phyloP scores from a whole-genome alignment of 495 filamentous ascomycete genomes.

The Aspergillus nidulans region DNA sequence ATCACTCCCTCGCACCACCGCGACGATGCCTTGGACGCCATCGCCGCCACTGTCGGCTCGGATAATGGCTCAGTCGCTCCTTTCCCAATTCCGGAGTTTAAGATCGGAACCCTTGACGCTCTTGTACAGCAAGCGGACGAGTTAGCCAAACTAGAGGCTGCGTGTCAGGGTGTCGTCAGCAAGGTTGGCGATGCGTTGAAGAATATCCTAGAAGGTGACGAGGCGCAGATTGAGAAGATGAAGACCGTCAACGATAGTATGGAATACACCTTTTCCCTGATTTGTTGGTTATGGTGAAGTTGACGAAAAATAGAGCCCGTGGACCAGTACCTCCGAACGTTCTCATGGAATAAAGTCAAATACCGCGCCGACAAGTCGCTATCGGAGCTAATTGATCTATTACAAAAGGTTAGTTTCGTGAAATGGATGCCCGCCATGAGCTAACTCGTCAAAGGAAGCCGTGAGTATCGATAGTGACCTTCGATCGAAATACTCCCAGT shows the following conservation, averaged over 20 bases:
- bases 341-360: slow-evolving; percentile 94
- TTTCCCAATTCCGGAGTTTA: slow-evolving; percentile 88
- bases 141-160: slow-evolving; percentile 75
- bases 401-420: slow-evolving; percentile 65
- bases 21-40: slow-evolving; percentile 73
- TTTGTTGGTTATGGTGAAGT: neutral
- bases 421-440: neutral
- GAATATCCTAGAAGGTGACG: slow-evolving; percentile 74
- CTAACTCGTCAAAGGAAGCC: slow-evolving; percentile 57
- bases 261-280: slow-evolving; percentile 27
- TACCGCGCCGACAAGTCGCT: slow-evolving; percentile 89
- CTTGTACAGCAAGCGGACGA: slow-evolving; percentile 97
- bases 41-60: slow-evolving; percentile 64
- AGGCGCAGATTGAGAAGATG: slow-evolving; percentile 75
- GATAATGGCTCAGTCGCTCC: slow-evolving; percentile 73
- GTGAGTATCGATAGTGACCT: slow-evolving; percentile 88
- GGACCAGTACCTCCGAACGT: slow-evolving; percentile 84
- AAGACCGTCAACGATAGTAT: slow-evolving; percentile 95
- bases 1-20: slow-evolving; percentile 67
- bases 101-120: slow-evolving; percentile 93
- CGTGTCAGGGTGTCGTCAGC: slow-evolving; percentile 75
- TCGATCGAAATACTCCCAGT: slow-evolving; percentile 86
- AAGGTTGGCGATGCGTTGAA: slow-evolving; percentile 86
- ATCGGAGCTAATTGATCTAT: slow-evolving; percentile 73
- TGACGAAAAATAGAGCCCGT: slow-evolving; percentile 64